phyloP scores from a whole-genome alignment of 345 rosid species.

The Rhizophora mangle region DNA sequence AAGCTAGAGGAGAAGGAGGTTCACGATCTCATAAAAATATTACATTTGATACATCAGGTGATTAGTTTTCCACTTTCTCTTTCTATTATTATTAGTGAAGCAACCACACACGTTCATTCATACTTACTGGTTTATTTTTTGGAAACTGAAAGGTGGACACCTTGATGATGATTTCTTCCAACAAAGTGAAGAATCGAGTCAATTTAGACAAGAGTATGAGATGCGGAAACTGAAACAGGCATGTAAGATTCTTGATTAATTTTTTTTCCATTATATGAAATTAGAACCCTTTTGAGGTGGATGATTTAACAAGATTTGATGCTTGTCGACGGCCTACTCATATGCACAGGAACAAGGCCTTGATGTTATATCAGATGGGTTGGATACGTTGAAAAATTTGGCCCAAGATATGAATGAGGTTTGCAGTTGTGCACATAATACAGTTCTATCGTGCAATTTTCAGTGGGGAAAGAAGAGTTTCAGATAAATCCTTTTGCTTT shows the following conservation, averaged over 20 bases:
- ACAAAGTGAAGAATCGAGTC: constrained; percentile 60
- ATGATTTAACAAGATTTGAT: no score
- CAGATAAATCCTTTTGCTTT: constrained; percentile 9
- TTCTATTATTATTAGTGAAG: constrained; percentile 2
- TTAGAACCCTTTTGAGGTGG: no score
- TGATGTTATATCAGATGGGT: constrained; percentile 51
- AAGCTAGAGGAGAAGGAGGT: constrained; percentile 57
- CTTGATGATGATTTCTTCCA: constrained; percentile 48
- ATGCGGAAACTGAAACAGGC: constrained; percentile 79
- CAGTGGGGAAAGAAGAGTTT: not conserved
- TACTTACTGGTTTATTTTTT: not conserved
- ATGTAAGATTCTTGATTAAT: constrained; percentile 33
- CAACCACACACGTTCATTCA: not conserved
- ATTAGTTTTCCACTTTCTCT: constrained; percentile 6
- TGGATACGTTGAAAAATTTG: constrained; percentile 41
- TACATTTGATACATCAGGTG: constrained; percentile 68
- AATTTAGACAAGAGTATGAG: constrained; percentile 73
- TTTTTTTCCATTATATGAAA: not conserved
- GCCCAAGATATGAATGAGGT: constrained; percentile 83
- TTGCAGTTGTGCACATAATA: constrained; percentile 13
- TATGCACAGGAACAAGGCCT: constrained; percentile 36
- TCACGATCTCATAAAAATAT: constrained; percentile 58
- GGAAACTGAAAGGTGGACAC: constrained; percentile 45
- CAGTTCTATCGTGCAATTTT: constrained; percentile 3
- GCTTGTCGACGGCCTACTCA: not conserved